phyloP scores from a whole-genome alignment of 257 asterid genomes.

The Solanum virginianum region DNA sequence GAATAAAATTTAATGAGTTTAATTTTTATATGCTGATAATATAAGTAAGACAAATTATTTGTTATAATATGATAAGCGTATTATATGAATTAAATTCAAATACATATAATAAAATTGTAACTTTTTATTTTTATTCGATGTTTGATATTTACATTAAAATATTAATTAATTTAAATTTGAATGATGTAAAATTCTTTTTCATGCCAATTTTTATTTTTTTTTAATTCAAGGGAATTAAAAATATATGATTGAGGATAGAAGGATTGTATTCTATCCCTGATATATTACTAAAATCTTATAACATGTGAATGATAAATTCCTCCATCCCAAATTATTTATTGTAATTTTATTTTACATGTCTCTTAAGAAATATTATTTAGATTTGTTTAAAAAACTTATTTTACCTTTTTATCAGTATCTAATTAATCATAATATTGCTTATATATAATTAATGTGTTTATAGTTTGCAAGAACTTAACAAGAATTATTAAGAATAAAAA shows the following conservation, averaged over 20 bases:
- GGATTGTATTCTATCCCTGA: background rate
- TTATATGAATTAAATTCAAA: background rate
- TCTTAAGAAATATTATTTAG: no score
- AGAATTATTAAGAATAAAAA: no score
- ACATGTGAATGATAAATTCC: background rate
- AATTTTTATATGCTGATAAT: background rate
- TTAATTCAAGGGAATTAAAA: background rate
- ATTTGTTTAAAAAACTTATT: no score
- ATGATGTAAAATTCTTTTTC: background rate
- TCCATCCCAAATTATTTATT: no score
- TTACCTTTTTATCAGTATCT: no score
- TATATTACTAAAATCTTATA: background rate
- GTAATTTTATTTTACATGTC: no score
- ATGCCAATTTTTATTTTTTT: background rate
- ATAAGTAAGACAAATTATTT: background rate
- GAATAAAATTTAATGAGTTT: background rate
- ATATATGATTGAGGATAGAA: background rate
- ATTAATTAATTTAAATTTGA: background rate
- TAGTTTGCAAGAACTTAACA: no score
- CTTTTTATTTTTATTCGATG: no score
- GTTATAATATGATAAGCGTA: background rate
- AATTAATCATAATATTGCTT: no score
- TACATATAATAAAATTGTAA: background rate
- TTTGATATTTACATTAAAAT: no score
- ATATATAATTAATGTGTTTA: no score